Evolutionary conservation across 1,284 basidiomycete species (phyloP), one percentile per base, ranked within the genome.

Genomic region (Malassezia sp.): DNA sequence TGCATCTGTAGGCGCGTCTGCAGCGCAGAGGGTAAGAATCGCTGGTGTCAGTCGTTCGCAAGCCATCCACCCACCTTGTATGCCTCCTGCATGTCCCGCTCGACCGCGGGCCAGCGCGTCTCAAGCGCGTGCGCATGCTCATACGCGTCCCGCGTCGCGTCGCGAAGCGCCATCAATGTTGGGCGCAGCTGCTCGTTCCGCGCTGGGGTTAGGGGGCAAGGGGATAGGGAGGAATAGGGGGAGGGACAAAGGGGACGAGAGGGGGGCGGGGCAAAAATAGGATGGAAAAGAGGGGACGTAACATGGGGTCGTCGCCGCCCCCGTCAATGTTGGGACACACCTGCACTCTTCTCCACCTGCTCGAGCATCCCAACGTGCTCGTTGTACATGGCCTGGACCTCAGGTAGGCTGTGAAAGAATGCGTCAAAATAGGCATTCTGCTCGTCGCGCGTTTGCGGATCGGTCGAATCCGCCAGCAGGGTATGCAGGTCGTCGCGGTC

Each of bases 1-100:
- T 44, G 46, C 23, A 65, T 57, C 5, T 52, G 53, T 12, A 68
- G 33, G 18, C 26, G 44, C 34, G 60, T 54, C 20, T 56, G 56
- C 31, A 68, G 35, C 6, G 64, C 54, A 1, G 47, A 49, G 4
- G 60, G 66, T 14, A 49, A 37, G 47, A 67, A 68, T 1, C 62
- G 36, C 51, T 56, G 45, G 10, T 12, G 42, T 38, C 24, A 38
- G 24, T 29, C 14, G 20, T 6, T 7, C 2, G 5, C 9, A 2
- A 29, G 5, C 20, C 12, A 14, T 15, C 2, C 3, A 24, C 53
- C 5, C 38, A 53, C 53, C 45, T 61, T 62, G 23, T 53, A 50
- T 27, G 47, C 55, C 35, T 64, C 63, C 26, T 38, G 40, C 44
- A 64, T 51, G 30, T 56, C 47, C 2, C 18, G 26, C 34, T 61